Evolutionary conservation across 2,329 filamentous ascomycete species (phyloP), one percentile per base, ranked within the genome.

Genomic region (Phyllosticta citrichinensis): DNA sequence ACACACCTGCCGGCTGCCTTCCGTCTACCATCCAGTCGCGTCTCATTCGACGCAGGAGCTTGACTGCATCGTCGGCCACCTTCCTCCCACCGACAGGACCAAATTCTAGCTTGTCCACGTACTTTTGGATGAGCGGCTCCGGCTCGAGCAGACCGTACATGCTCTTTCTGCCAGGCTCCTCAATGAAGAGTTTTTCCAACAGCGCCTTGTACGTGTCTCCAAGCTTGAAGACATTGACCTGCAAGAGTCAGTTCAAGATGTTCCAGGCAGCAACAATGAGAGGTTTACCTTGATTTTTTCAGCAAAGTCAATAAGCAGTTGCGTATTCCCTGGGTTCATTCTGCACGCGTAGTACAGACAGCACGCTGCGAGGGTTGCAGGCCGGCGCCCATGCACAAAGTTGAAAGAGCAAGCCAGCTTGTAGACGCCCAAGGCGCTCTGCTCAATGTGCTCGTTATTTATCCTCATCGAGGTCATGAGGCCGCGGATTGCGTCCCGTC

Each of bases 11-110:
- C 17, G 94, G 94, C 51, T 94, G 87, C 69, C 94, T 88, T 67
- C 94, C 94, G 71, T 92, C 91, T 55, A 92, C 87, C 84, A 99
- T 97, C 92, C 94, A 97, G 75, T 99, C 94, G 59, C 90, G 82
- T 65, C 90, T 92, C 94, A 99, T 97, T 64, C 94, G 87, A 72
- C 88, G 87, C 61, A 96, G 86, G 58, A 99, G 87, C 60, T 88
- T 86, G 61, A 92, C 86, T 6, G 94, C 94, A 69, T 97, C 91
- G 66, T 89, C 85, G 52, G 91, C 92, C 14, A 99, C 91, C 66
- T 88, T 88, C n/a, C 60, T 57, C 71, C 88, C 87, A 17, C 88
- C 92, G 65, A 87, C 83, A 47, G 87, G 80, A 58, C 87, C 89
- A 68, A 99, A 99, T 70, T 99, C 93, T 57, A 99, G 87, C 71